Evolutionary conservation across 2,329 filamentous ascomycete species (phyloP).

Genomic region (Epichloe glyceriae): DNA sequence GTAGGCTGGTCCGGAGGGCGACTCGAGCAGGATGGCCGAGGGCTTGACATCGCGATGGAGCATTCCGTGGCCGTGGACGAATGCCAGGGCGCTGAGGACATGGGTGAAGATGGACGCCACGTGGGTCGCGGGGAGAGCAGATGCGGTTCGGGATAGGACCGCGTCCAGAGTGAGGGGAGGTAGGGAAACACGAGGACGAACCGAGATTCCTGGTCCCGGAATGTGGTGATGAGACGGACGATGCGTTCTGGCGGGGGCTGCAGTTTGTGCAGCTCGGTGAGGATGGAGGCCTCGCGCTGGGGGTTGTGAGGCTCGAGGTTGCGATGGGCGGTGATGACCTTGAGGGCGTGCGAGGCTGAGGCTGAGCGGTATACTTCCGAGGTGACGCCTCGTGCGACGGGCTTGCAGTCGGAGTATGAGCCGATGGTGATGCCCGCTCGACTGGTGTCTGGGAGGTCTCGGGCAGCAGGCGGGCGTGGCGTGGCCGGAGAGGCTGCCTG

Average conservation of each 20-base stretch:
- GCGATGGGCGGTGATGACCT: conserved; percentile 65
- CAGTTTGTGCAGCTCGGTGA: conserved; percentile 41
- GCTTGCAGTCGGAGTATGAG: conserved; percentile 37
- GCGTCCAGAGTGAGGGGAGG: conserved; percentile 55
- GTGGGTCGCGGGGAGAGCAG: conserved; percentile 16
- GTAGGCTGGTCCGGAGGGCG: conserved; percentile 56
- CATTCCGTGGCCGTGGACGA: conserved; percentile 62
- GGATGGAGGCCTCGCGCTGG: conserved; percentile 62
- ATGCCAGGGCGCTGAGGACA: conserved; percentile 55
- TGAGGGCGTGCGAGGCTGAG: conserved; percentile 51
- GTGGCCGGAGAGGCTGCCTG: conserved; percentile 1
- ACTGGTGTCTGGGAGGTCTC: neutral
- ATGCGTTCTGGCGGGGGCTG: conserved; percentile 19
- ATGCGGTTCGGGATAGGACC: conserved; percentile 5
- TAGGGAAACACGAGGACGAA: conserved; percentile 80
- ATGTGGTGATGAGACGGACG: conserved; percentile 60
- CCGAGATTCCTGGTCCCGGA: conserved; percentile 55
- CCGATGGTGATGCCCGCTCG: conserved; percentile 35
- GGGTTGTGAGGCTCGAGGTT: conserved; percentile 75
- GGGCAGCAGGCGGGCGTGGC: too few relatives aligned
- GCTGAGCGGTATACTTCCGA: conserved; percentile 68
- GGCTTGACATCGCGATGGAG: conserved; percentile 94
- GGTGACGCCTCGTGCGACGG: conserved; percentile 57
- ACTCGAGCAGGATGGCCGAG: conserved; percentile 66
- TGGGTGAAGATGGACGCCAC: conserved; percentile 42